Evolutionary conservation across 1,139 yeast genomes (phyloP), one percentile per base, ranked within the genome.

Genomic region (Pichia sp.): DNA sequence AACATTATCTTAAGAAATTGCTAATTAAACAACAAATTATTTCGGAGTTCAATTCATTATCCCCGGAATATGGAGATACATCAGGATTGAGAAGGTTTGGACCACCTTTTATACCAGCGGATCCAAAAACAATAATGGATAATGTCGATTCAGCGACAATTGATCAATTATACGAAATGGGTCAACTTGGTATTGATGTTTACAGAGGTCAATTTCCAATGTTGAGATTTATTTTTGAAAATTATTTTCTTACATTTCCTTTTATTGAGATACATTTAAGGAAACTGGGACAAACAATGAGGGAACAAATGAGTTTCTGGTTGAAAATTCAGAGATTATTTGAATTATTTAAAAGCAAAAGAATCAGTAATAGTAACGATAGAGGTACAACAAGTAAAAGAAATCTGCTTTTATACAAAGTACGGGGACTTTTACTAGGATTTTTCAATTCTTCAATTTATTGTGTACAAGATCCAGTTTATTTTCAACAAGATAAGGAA

Each of bases 1-100:
- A 85, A 60, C 96, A 89, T 54, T 84, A 84, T 58, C 69, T 89
- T 43, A 89, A 89, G 62, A 77, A 93, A 53, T 88, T 83, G 60
- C 67, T 89, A 28, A 63, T 89, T 26, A 74, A 77, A 48, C 66
- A 72, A 14, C 74, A 84, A 53, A 62, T 88, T 30, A 68, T 71
- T 21, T 59, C 69, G 7, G 97, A 89, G 59, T 66, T 86, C 34
- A 72, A 65, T 31, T 59, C 61, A 26, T 63, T 88, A 39, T 57
- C 62, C 1, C 63, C 64, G 1, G 55, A 57, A 1, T 61, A 58
- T 38, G 71, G 77, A 41, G 75, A 77, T 47, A 72, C 77, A 40
- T 62, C 73, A 31, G 77, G 88, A 37, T 63, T 86, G 45, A 67
- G 80, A 42, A 59, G 69, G 39, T 72, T 89, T 50, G 96, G 96